Percentiles rank a stretch among this genome's conserved stretches.
phyloP scores from a whole-genome alignment of 345 rosid genomes.

The Citrus reticulata region DNA sequence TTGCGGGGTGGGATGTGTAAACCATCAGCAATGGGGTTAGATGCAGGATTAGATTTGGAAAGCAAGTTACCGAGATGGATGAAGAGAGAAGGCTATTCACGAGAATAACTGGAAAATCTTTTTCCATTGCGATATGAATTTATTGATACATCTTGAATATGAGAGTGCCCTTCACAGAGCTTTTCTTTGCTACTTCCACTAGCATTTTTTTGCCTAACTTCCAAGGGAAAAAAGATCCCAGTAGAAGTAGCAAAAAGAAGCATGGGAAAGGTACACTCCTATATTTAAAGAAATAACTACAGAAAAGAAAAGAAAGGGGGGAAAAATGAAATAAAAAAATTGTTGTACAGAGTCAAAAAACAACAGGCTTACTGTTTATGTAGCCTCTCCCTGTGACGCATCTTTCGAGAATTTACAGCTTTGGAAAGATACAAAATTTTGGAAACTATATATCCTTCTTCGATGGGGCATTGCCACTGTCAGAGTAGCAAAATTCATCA shows the following conservation, averaged over 20 bases:
- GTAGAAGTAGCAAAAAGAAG: constrained; percentile 98
- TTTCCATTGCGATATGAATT: constrained; percentile 6
- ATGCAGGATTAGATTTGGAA: not conserved
- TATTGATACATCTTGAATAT: constrained; percentile 14
- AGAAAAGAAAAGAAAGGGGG: not conserved
- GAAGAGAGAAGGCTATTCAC: not conserved
- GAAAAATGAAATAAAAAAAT: not conserved
- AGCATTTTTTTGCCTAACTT: constrained; percentile 47
- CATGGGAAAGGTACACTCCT: constrained; percentile 40
- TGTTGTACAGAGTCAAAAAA: not conserved
- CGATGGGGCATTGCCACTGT: constrained; percentile 4
- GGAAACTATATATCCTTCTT: constrained; percentile 6
- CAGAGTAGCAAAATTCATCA: not conserved
- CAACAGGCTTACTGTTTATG: not conserved
- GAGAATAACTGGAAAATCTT: not conserved
- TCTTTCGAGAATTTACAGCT: constrained; percentile 21
- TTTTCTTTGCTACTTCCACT: constrained; percentile 99
- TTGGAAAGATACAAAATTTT: constrained; percentile 3
- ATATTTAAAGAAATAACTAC: not conserved
- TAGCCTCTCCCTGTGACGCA: constrained; percentile 5
- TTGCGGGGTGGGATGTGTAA: not conserved
- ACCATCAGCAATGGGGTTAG: not conserved
- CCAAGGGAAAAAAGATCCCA: constrained; percentile 54
- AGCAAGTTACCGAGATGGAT: not conserved
- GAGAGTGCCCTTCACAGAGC: constrained; percentile 60